These are phyloP conservation scores for Coemansia sp. DNA, from an alignment of 192 early-diverging fungal genomes.

Conservation along the genomic window DNA sequence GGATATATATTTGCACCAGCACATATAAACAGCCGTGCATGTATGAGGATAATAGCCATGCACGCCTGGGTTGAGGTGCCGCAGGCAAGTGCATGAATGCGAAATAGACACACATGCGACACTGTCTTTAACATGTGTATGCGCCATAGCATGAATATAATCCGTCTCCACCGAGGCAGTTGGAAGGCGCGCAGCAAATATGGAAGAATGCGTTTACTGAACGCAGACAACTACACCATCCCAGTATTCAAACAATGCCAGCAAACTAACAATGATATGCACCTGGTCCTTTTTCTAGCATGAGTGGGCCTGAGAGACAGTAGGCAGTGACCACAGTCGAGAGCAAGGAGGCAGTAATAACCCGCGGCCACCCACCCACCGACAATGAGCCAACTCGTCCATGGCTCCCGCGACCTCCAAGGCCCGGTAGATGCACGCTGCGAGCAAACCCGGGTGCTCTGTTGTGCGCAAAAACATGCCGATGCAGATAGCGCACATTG, in stretches of 20 bases:
- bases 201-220: background rate
- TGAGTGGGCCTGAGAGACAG: slow-evolving; percentile 9
- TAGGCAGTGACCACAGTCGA: slow-evolving; percentile 14
- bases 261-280: slow-evolving; percentile 9
- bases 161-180: no score
- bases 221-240: background rate
- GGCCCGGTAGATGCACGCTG: background rate
- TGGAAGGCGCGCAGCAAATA: no score
- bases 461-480: background rate
- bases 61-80: no score
- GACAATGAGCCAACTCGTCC: background rate
- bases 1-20: no score
- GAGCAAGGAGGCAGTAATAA: slow-evolving; percentile 5
- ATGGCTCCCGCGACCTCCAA: background rate
- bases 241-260: background rate
- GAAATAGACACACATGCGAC: no score
- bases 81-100: no score
- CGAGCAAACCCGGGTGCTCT: no score
- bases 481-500: background rate
- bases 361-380: slow-evolving; percentile 4
- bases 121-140: no score
- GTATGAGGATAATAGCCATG: no score
- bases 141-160: no score
- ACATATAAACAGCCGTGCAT: no score
- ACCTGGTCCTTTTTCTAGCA: slow-evolving; percentile 32